Base-by-base conservation (phyloP, 2,329 filamentous ascomycete genomes). In the Neopestalotiopsis rosae region DNA sequence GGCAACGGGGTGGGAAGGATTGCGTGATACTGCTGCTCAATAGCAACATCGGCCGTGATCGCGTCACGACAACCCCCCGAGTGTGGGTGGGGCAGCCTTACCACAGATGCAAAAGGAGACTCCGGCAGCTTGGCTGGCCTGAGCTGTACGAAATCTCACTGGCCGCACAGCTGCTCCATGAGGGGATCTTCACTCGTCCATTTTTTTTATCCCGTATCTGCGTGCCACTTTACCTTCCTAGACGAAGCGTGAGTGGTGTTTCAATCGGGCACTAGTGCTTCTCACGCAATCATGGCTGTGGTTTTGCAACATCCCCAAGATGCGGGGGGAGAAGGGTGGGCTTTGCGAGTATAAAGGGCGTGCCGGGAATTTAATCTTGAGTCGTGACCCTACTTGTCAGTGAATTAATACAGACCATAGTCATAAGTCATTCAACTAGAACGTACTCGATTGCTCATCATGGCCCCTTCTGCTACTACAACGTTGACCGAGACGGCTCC, bases 401-500 rank as follows among this genome's bases (percentile, higher is more conserved):
- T 52, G 45, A 24, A n/a, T 52, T 52, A 7, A 38, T 13, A 38
- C 20, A 63, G 38, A 38, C 61, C 61, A 20, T 38, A n/a, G 5
- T 63, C 24, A 14, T 63, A 13, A 28, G 17, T 38, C 13, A 38
- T 42, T 24, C 1, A 40, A 66, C 34, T 17, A 56, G 32, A 2
- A 20, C 1, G 24, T 28, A 28, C 24, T 28, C 24, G 24, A 28
- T 28, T 28, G 24, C 24, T 28, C 45, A 74, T 45, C 45, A 78
- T 79, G 77, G 76, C 77, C 67, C 76, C 77, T 49, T 77, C 76
- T 52, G 75, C 74, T 70, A 78, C 73, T 24, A 67, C 72, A 5
- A 77, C 76, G 40, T 69, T 72, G 45, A 76, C 75, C 20, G 75
- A 77, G 72, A 71, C 76, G 45, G 73, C 28, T 65, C 34, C 61